Conservation (phyloP, 768 basidiomycete species). For the Tulasnella sp. region DNA sequence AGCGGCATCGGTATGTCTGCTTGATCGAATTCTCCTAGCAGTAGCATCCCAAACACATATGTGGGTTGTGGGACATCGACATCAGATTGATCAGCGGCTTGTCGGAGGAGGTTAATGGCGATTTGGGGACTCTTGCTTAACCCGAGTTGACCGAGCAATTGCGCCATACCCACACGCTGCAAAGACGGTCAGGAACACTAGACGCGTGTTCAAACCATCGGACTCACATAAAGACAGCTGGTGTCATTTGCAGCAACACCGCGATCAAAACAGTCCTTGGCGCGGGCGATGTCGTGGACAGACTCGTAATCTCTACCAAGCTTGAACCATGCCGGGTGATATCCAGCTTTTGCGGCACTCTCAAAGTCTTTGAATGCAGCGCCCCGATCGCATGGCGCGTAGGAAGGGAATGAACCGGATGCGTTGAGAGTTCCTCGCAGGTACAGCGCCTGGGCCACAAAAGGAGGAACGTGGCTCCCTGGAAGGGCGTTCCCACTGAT, state of each 20-base stretch:
- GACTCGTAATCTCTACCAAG: constrained; percentile 87
- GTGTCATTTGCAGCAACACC: constrained; percentile 65
- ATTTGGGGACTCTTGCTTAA: constrained; percentile 39
- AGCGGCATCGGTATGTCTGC: constrained; percentile 40
- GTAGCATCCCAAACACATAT: constrained; percentile 77
- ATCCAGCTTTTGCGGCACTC: constrained; percentile 63
- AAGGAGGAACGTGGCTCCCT: constrained; percentile 27
- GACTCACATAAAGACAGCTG: constrained; percentile 64
- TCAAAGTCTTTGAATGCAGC: constrained; percentile 86
- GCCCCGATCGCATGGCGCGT: constrained; percentile 51
- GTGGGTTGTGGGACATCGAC: constrained; percentile 76
- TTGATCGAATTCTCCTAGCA: constrained; percentile 72
- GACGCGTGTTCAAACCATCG: neutral
- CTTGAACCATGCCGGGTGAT: constrained; percentile 76
- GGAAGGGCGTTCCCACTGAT: constrained; percentile 28
- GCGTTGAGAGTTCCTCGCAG: constrained; percentile 62
- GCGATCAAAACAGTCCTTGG: constrained; percentile 76
- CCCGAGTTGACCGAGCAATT: constrained; percentile 76
- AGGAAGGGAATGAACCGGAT: constrained; percentile 34
- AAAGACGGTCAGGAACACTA: neutral
- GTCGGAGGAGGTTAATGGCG: constrained; percentile 61
- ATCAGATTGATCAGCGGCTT: constrained; percentile 62
- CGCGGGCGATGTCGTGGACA: constrained; percentile 55
- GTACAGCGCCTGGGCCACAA: constrained; percentile 62
- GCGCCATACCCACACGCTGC: constrained; percentile 86